Evolutionary conservation across 768 basidiomycete species (phyloP).

Genomic region (Scleroderma bovista): DNA sequence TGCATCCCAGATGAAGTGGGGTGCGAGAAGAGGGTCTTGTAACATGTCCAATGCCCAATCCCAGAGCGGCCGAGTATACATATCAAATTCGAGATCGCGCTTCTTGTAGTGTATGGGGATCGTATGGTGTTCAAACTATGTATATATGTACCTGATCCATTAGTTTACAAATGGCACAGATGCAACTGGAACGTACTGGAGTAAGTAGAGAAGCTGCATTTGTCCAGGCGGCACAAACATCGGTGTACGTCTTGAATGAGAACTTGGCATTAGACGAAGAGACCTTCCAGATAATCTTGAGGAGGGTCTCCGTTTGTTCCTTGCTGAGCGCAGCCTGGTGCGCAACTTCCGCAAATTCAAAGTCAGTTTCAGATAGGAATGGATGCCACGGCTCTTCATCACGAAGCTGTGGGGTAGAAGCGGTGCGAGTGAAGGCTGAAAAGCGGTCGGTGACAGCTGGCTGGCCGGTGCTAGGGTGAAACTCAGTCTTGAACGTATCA

Average conservation of each 20-base stretch:
- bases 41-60: slow-evolving; percentile 8
- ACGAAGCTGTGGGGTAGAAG: neutral
- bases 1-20: slow-evolving; percentile 30
- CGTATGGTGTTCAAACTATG: slow-evolving; percentile 1
- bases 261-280: slow-evolving; percentile 3
- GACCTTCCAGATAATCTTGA: neutral
- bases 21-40: slow-evolving; percentile 3
- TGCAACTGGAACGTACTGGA: slow-evolving; percentile 2
- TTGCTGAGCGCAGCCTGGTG: slow-evolving; percentile 3
- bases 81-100: neutral
- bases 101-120: neutral
- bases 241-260: neutral
- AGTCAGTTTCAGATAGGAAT: slow-evolving; percentile 2
- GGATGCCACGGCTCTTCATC: slow-evolving; percentile 3
- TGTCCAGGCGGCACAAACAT: slow-evolving; percentile 1
- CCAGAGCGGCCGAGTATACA: slow-evolving; percentile 2
- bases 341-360: slow-evolving; percentile 8
- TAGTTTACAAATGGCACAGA: too few relatives aligned
- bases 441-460: neutral
- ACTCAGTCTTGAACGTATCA: too few relatives aligned
- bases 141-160: neutral
- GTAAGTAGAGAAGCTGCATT: neutral
- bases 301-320: neutral
- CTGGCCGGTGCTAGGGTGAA: neutral
- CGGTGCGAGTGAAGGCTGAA: too few relatives aligned